Percentiles rank a stretch among this genome's conserved stretches.
Evolutionary conservation across 1,139 yeast genomes (phyloP).

Genomic region (Kazachstania sp.): DNA sequence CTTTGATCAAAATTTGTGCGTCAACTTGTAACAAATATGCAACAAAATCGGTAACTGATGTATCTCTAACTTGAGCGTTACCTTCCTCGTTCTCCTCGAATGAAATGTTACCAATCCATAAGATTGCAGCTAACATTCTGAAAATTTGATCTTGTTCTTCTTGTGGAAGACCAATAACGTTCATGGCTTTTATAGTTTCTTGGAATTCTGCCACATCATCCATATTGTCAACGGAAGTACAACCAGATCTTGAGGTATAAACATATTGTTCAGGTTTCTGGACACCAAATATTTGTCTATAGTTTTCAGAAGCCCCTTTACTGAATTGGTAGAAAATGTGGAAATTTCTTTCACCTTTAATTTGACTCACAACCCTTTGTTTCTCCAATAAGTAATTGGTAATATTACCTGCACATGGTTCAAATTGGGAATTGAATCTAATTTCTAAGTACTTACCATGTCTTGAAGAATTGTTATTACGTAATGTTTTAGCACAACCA

Average conservation of each 20-base stretch:
- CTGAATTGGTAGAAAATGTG: slow-evolving; percentile 96
- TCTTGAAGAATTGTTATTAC: slow-evolving; percentile 96
- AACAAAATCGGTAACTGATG: slow-evolving; percentile 84
- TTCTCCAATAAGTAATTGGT: slow-evolving; percentile 92
- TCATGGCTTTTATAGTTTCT: slow-evolving; percentile 83
- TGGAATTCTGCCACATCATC: slow-evolving; percentile 72
- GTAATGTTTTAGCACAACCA: slow-evolving; percentile 95
- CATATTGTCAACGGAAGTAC: slow-evolving; percentile 78
- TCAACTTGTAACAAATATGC: slow-evolving; percentile 86
- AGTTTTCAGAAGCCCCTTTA: slow-evolving; percentile 78
- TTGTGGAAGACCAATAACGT: slow-evolving; percentile 70
- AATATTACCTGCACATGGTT: slow-evolving; percentile 91
- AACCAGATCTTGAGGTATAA: slow-evolving; percentile 80
- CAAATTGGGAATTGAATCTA: slow-evolving; percentile 69
- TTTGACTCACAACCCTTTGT: slow-evolving; percentile 92
- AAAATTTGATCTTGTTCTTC: slow-evolving; percentile 86
- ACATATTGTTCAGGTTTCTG: slow-evolving; percentile 90
- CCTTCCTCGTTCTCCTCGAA: slow-evolving; percentile 84
- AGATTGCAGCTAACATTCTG: slow-evolving; percentile 69
- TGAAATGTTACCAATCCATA: slow-evolving; percentile 92
- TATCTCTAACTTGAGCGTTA: slow-evolving; percentile 71
- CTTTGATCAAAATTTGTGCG: slow-evolving; percentile 53
- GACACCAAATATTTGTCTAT: slow-evolving; percentile 77
- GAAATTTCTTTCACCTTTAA: slow-evolving; percentile 85
- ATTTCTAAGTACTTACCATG: slow-evolving; percentile 97